These are phyloP conservation scores for Roridomyces roridus DNA, from an alignment of 768 basidiomycete species.

Conservation along the genomic window DNA sequence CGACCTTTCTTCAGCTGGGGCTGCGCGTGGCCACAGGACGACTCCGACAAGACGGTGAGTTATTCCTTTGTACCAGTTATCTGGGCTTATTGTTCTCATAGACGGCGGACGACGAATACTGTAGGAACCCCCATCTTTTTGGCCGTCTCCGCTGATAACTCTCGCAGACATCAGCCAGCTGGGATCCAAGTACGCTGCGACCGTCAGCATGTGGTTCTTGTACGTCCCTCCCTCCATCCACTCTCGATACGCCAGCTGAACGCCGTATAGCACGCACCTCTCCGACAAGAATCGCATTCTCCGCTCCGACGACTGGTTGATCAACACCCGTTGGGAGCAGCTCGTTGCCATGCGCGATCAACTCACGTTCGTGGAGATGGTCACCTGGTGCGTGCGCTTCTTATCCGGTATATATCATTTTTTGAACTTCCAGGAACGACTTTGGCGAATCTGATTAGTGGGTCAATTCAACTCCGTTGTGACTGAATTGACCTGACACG, in stretches of 20 bases:
- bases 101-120: slow-evolving; percentile 56
- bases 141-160: background rate
- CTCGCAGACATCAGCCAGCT: slow-evolving; percentile 48
- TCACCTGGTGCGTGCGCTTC: slow-evolving; percentile 58
- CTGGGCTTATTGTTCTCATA: slow-evolving; percentile 28
- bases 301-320: slow-evolving; percentile 70
- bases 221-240: slow-evolving; percentile 36
- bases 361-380: slow-evolving; percentile 66
- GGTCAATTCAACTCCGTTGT: no score
- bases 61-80: background rate
- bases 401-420: background rate
- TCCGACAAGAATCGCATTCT: slow-evolving; percentile 71
- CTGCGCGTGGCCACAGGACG: slow-evolving; percentile 64
- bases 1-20: slow-evolving; percentile 51
- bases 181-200: slow-evolving; percentile 50
- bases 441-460: slow-evolving; percentile 80
- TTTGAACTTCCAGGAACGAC: slow-evolving; percentile 59
- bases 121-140: slow-evolving; percentile 30
- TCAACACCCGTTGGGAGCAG: slow-evolving; percentile 74
- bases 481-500: no score
- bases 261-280: slow-evolving; percentile 49
- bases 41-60: slow-evolving; percentile 48
- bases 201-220: slow-evolving; percentile 56
- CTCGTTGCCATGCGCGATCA: slow-evolving; percentile 62
- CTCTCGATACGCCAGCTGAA: background rate